A percentile compares a stretch with the other conserved stretches of the same genome.
These are phyloP conservation scores for Venturia asperata DNA, from an alignment of 2,329 filamentous ascomycete species.

Conservation along the genomic window DNA sequence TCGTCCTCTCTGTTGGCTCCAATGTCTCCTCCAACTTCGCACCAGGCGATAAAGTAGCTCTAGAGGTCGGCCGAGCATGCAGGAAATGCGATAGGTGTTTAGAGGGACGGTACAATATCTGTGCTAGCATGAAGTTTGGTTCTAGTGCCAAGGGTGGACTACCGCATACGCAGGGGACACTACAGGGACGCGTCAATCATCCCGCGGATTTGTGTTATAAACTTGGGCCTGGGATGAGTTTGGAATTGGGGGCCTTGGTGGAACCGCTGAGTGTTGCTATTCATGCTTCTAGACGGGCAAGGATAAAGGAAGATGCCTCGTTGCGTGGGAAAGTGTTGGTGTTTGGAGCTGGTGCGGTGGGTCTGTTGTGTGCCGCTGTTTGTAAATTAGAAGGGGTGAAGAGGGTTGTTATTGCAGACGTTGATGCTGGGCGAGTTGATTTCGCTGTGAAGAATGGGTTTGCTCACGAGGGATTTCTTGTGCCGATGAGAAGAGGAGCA, in stretches of 20 bases:
- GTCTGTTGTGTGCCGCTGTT: constrained; percentile 52
- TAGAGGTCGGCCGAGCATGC: constrained; percentile 87
- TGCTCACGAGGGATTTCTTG: constrained; percentile 39
- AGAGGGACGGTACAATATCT: constrained; percentile 56
- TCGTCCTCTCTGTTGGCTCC: constrained; percentile 63
- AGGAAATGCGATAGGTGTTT: constrained; percentile 51
- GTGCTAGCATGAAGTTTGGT: constrained; percentile 50
- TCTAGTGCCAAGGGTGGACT: constrained; percentile 53
- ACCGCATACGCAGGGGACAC: constrained; percentile 58
- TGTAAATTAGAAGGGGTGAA: constrained; percentile 42
- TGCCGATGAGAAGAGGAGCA: constrained; percentile 41
- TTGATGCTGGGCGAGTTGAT: constrained; percentile 48
- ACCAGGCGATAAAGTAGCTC: constrained; percentile 74
- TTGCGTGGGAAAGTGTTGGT: constrained; percentile 40
- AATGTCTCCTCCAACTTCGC: constrained; percentile 55
- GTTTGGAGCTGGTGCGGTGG: constrained; percentile 55
- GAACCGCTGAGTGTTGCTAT: constrained; percentile 56
- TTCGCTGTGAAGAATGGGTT: constrained; percentile 48
- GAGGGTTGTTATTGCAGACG: constrained; percentile 58
- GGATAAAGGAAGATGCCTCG: constrained; percentile 34
- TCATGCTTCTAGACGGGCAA: constrained; percentile 51
- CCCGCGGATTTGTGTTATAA: constrained; percentile 54
- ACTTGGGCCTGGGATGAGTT: constrained; percentile 46
- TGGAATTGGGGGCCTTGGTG: constrained; percentile 51
- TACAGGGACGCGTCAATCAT: constrained; percentile 57